A percentile compares a stretch with the other conserved stretches of the same genome.
Conservation (phyloP, 768 basidiomycete genomes). For the Dendrothele bispora region DNA sequence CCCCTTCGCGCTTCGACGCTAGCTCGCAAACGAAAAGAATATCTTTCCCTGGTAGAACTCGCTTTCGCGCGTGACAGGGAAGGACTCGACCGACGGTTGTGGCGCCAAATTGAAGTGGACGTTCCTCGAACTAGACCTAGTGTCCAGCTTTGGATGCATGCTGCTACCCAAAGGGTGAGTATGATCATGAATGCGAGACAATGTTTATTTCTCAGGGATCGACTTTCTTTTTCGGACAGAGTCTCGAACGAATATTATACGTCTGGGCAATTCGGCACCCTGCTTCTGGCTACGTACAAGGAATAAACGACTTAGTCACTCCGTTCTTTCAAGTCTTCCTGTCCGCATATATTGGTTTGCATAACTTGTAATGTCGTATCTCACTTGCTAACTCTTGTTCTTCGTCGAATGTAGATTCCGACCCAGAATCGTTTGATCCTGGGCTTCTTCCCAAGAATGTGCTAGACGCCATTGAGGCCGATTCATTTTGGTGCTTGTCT, state of each 20-base stretch:
- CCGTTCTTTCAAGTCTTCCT: slow-evolving; percentile 99
- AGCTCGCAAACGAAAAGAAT: slow-evolving; percentile 90
- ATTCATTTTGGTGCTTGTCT: slow-evolving; percentile 97
- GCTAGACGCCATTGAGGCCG: slow-evolving; percentile 89
- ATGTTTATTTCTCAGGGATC: slow-evolving; percentile 1
- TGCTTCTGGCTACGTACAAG: slow-evolving; percentile 97
- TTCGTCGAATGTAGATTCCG: slow-evolving; percentile 58
- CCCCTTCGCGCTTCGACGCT: slow-evolving; percentile 75
- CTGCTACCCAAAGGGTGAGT: slow-evolving; percentile 82
- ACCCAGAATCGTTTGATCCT: slow-evolving; percentile 89
- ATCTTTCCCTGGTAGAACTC: slow-evolving; percentile 83
- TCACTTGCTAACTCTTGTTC: background rate
- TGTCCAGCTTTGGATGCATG: slow-evolving; percentile 88
- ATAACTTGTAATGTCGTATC: slow-evolving; percentile 1
- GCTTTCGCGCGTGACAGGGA: slow-evolving; percentile 87
- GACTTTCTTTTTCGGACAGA: slow-evolving; percentile 45
- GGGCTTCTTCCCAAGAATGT: slow-evolving; percentile 65
- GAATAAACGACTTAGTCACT: slow-evolving; percentile 97
- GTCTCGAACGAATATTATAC: slow-evolving; percentile 92
- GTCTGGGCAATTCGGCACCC: slow-evolving; percentile 99
- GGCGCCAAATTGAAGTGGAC: slow-evolving; percentile 99
- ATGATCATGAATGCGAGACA: background rate
- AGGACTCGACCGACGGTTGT: slow-evolving; percentile 92
- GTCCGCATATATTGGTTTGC: slow-evolving; percentile 82
- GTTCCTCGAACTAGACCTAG: slow-evolving; percentile 95